phyloP scores from a whole-genome alignment of 805 yeast genomes.

The Pichia phayaonensis region DNA sequence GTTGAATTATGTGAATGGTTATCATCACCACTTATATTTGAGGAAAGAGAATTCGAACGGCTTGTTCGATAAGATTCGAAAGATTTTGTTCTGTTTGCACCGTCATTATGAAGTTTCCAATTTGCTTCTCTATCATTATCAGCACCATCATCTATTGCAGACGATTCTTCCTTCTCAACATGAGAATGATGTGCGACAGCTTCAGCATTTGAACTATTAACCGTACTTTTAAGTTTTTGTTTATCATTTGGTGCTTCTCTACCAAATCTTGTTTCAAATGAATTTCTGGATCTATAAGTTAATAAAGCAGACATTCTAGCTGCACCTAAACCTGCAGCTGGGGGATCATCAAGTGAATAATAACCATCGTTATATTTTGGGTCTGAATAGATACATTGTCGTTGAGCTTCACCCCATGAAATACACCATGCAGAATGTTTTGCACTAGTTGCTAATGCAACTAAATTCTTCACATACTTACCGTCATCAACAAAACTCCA shows the following conservation, averaged over 20 bases:
- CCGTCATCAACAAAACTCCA: slow-evolving; percentile 62
- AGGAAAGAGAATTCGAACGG: slow-evolving; percentile 24
- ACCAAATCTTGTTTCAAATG: slow-evolving; percentile 90
- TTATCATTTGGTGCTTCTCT: slow-evolving; percentile 51
- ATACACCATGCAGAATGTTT: slow-evolving; percentile 98
- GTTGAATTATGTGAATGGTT: slow-evolving; percentile 4
- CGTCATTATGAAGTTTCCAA: slow-evolving; percentile 86
- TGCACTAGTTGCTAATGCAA: slow-evolving; percentile 90
- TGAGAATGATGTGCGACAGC: not conserved
- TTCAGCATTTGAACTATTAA: slow-evolving; percentile 1
- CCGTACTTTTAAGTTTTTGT: slow-evolving; percentile 19
- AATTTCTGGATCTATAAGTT: slow-evolving; percentile 86
- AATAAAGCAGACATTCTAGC: slow-evolving; percentile 96
- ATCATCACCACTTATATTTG: slow-evolving; percentile 13
- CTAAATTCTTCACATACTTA: slow-evolving; percentile 57
- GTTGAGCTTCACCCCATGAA: slow-evolving; percentile 97
- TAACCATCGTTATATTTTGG: slow-evolving; percentile 91
- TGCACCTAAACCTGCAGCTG: slow-evolving; percentile 81
- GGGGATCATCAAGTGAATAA: slow-evolving; percentile 71
- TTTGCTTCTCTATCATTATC: slow-evolving; percentile 50
- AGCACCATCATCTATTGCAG: slow-evolving; percentile 14
- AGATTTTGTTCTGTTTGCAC: slow-evolving; percentile 30
- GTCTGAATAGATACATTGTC: slow-evolving; percentile 92
- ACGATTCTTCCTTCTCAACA: slow-evolving; percentile 15
- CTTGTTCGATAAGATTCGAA: slow-evolving; percentile 25